A percentile compares a stretch with the other conserved stretches of the same genome.
phyloP scores from a whole-genome alignment of 192 early-diverging fungal genomes.

The Coemansia sp. region DNA sequence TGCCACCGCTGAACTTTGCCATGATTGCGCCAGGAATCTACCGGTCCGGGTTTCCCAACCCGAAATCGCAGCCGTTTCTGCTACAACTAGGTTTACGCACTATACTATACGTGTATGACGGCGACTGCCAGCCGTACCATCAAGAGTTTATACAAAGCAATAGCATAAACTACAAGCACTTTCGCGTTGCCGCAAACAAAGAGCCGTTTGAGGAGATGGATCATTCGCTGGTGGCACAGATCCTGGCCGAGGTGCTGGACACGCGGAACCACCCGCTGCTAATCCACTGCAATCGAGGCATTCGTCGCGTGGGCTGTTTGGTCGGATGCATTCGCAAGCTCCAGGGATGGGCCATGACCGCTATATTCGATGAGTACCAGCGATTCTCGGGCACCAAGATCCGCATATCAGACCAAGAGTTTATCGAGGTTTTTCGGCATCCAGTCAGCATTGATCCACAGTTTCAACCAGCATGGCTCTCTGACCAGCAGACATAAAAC shows the following conservation, averaged over 20 bases:
- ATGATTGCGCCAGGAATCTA: slow-evolving; percentile 93
- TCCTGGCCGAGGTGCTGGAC: slow-evolving; percentile 43
- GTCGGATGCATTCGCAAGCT: slow-evolving; percentile 92
- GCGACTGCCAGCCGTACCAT: slow-evolving; percentile 72
- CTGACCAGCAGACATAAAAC: slow-evolving; percentile 7
- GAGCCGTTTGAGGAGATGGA: slow-evolving; percentile 54
- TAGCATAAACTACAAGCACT: slow-evolving; percentile 76
- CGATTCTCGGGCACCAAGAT: slow-evolving; percentile 90
- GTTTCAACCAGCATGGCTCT: slow-evolving; percentile 30
- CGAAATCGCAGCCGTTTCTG: slow-evolving; percentile 88
- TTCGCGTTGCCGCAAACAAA: slow-evolving; percentile 85
- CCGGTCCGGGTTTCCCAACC: slow-evolving; percentile 90
- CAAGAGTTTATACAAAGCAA: slow-evolving; percentile 70
- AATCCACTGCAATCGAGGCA: slow-evolving; percentile 94
- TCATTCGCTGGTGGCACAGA: slow-evolving; percentile 24
- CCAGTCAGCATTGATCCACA: slow-evolving; percentile 29
- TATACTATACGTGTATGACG: slow-evolving; percentile 81
- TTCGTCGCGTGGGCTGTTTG: slow-evolving; percentile 90
- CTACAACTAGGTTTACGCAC: slow-evolving; percentile 78
- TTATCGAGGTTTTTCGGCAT: slow-evolving; percentile 55
- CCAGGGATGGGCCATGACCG: slow-evolving; percentile 94
- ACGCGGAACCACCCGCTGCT: slow-evolving; percentile 63
- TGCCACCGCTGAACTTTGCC: slow-evolving; percentile 93
- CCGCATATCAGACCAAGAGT: slow-evolving; percentile 90
- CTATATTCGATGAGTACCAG: slow-evolving; percentile 96